Percentiles rank a stretch among this genome's conserved stretches.
Conservation (phyloP, 164 flowering plant genomes). For the Protea cynaroides region DNA sequence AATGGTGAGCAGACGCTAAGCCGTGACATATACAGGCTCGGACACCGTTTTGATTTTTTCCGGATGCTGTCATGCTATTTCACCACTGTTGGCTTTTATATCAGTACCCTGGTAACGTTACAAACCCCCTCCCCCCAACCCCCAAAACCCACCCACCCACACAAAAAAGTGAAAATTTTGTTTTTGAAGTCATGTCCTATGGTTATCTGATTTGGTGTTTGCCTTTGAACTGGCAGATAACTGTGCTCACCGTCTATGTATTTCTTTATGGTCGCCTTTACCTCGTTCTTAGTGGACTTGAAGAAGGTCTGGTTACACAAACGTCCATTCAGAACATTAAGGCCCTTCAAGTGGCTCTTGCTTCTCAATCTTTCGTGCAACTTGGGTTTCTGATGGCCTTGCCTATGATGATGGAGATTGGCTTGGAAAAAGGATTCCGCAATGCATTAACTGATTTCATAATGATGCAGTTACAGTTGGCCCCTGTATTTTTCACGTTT, state of each 20-base stretch:
- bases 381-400: slow-evolving; percentile 86
- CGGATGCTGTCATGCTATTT: slow-evolving; percentile 95
- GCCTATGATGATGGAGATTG: slow-evolving; percentile 84
- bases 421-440: slow-evolving; percentile 57
- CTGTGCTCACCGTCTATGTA: slow-evolving; percentile 87
- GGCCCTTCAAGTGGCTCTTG: slow-evolving; percentile 84
- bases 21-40: slow-evolving; percentile 92
- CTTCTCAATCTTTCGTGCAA: slow-evolving; percentile 93
- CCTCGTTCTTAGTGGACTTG: slow-evolving; percentile 96
- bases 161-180: too few species aligned
- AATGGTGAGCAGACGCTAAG: slow-evolving; percentile 98
- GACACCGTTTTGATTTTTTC: slow-evolving; percentile 96
- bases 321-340: slow-evolving; percentile 55
- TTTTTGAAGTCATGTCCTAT: too few species aligned
- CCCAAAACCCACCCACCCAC: too few species aligned
- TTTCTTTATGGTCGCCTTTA: slow-evolving; percentile 92
- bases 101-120: slow-evolving; percentile 72
- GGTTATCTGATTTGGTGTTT: too few species aligned
- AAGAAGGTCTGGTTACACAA: slow-evolving; percentile 44
- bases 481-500: slow-evolving; percentile 94
- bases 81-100: slow-evolving; percentile 90
- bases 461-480: slow-evolving; percentile 87
- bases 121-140: too few species aligned
- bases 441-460: slow-evolving; percentile 86
- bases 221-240: slow-evolving; percentile 38